A percentile compares a stretch with the other conserved stretches of the same genome.
Evolutionary conservation across 805 yeast genomes (phyloP).

Genomic region (Suhomyces sp.): DNA sequence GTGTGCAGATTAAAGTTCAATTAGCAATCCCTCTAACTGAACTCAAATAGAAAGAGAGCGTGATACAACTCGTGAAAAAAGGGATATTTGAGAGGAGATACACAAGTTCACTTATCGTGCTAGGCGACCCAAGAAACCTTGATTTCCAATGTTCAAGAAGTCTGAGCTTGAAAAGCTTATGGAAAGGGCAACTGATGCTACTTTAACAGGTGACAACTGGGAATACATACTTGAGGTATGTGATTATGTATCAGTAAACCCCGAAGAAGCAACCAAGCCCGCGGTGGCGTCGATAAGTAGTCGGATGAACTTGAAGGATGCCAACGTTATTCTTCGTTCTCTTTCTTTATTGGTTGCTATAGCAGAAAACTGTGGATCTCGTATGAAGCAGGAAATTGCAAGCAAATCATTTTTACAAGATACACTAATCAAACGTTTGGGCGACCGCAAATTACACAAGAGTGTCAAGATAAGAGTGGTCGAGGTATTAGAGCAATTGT

Average conservation of each 20-base stretch:
- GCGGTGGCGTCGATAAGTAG: slow-evolving; percentile 26
- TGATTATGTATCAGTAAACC: slow-evolving; percentile 34
- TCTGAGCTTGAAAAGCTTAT: slow-evolving; percentile 11
- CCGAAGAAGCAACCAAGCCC: slow-evolving; percentile 34
- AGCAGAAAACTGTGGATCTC: slow-evolving; percentile 45
- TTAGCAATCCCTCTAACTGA: background rate
- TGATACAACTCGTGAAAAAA: background rate
- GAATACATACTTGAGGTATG: slow-evolving; percentile 43
- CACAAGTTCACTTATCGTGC: background rate
- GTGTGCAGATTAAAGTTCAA: background rate
- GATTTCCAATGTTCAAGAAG: slow-evolving; percentile 5
- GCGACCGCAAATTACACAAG: slow-evolving; percentile 58
- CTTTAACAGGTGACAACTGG: slow-evolving; percentile 44
- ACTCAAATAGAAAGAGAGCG: background rate
- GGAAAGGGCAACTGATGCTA: slow-evolving; percentile 39
- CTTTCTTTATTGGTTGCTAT: slow-evolving; percentile 36
- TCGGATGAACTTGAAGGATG: slow-evolving; percentile 33
- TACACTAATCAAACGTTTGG: slow-evolving; percentile 39
- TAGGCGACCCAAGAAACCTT: background rate
- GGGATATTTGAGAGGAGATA: background rate
- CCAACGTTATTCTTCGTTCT: slow-evolving; percentile 38
- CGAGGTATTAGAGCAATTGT: slow-evolving; percentile 66
- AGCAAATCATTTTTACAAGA: slow-evolving; percentile 34
- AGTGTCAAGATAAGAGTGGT: slow-evolving; percentile 64
- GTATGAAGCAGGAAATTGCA: slow-evolving; percentile 45